Conservation (phyloP, 2,329 filamentous ascomycete genomes). For the Neodidymelliopsis sp. region DNA sequence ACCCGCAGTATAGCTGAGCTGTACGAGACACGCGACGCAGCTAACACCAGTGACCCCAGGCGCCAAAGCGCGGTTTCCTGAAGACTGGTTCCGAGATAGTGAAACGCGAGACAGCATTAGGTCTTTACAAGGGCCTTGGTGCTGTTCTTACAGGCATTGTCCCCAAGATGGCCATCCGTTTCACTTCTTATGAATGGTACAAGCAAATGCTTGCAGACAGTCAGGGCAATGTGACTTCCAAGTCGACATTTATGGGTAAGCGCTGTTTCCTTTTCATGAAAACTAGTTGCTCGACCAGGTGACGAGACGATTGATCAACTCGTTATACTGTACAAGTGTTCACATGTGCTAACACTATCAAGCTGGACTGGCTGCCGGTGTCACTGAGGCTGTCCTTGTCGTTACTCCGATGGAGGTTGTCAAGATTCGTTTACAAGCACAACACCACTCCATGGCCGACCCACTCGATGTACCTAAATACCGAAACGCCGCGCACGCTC, state of each 20-base stretch:
- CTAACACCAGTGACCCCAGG: conserved; percentile 46
- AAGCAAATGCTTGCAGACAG: conserved; percentile 81
- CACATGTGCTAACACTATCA: conserved; percentile 24
- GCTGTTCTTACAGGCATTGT: conserved; percentile 96
- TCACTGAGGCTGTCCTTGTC: conserved; percentile 95
- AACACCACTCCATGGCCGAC: conserved; percentile 97
- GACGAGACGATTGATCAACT: too few relatives aligned
- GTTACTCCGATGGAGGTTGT: conserved; percentile 99
- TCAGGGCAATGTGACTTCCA: conserved; percentile 71
- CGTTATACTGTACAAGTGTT: background rate
- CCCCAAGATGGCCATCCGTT: conserved; percentile 99
- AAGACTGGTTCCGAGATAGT: conserved; percentile 87
- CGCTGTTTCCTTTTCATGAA: background rate
- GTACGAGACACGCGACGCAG: background rate
- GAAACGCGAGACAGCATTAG: conserved; percentile 86
- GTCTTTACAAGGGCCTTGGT: conserved; percentile 97
- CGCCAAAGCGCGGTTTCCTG: conserved; percentile 85
- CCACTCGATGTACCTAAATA: conserved; percentile 97
- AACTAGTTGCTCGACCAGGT: background rate
- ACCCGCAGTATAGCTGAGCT: background rate
- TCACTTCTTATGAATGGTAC: conserved; percentile 96
- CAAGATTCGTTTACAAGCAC: conserved; percentile 97
- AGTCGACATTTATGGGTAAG: conserved; percentile 73
- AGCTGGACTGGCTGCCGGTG: conserved; percentile 89
- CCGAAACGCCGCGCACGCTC: conserved; percentile 84